Evolutionary conservation across 495 filamentous ascomycete genomes (phyloP).

Genomic region (Neurospora sp.): DNA sequence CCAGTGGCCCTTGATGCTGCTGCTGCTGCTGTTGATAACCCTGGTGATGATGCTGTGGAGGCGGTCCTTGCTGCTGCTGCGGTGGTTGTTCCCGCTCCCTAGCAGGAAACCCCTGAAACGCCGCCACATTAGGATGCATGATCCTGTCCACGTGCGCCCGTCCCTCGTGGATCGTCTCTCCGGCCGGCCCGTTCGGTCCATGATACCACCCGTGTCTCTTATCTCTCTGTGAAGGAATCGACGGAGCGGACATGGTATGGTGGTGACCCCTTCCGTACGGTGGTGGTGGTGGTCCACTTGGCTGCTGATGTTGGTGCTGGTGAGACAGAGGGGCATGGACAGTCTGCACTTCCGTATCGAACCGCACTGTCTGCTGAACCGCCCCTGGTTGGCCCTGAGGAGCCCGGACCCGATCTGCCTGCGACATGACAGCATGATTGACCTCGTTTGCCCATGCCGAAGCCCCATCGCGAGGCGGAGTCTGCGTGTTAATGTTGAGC

Average conservation of each 20-base stretch:
- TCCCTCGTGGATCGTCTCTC: slow-evolving; percentile 26
- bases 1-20: not conserved
- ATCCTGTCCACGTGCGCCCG: slow-evolving; percentile 36
- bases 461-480: slow-evolving; percentile 43
- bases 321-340: slow-evolving; percentile 1
- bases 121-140: slow-evolving; percentile 36
- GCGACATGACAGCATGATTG: slow-evolving; percentile 38
- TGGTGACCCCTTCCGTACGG: slow-evolving; percentile 24
- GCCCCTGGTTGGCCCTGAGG: not conserved
- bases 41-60: not conserved
- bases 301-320: not conserved
- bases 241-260: slow-evolving; percentile 42
- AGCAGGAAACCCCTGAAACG: slow-evolving; percentile 34
- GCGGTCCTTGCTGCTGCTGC: slow-evolving; percentile 3
- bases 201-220: slow-evolving; percentile 65
- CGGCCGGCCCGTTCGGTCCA: slow-evolving; percentile 37
- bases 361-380: slow-evolving; percentile 33
- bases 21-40: slow-evolving; percentile 1
- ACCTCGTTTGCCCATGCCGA: slow-evolving; percentile 40
- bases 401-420: slow-evolving; percentile 30
- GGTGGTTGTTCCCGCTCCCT: slow-evolving; percentile 18
- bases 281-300: not conserved
- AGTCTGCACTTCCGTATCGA: slow-evolving; percentile 27
- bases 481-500: slow-evolving; percentile 52
- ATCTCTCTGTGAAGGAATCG: slow-evolving; percentile 41